Evolutionary conservation across 192 early-diverging fungal genomes (phyloP), one percentile per base, ranked within the genome.

Genomic region (Backusella morwellensis): DNA sequence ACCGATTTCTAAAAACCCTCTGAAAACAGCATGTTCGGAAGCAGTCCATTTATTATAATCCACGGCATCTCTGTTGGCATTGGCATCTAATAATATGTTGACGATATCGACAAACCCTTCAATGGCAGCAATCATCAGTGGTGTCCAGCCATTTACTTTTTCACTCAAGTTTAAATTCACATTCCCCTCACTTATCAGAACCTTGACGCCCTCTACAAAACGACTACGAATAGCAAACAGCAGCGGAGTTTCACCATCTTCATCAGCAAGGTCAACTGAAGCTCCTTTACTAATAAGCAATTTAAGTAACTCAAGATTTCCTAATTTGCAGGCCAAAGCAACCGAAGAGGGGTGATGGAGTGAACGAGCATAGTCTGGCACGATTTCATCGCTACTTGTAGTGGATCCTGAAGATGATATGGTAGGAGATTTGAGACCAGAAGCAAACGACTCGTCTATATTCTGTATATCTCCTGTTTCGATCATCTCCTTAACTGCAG

Each of bases 241-340:
- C 17, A 93, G 63, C 1, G 90, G 82, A 0, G 90, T 88, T 78
- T 93, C 93, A n/a, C 90, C 92, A 67, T 93, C 91, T 35, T 91
- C 81, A 76, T 95, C 92, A 17, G 84, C 78, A 36, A 88, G 72
- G 79, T 93, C 87, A 35, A 86, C 72, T 66, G 91, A 77, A 26
- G 90, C 90, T 17, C 89, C 87, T 38, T 80, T 75, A 2, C 72
- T 69, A 14, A 95, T 80, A 4, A 95, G 76, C 21, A 92, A 71
- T 21, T 78, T 71, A 4, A 89, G 80, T 17, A 88, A 81, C 2
- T 78, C 76, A 0, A 81, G 68, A 72, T 92, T 87, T 6, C 83
- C 84, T 35, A 87, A 63, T 35, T 88, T 85, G 68, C 84, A 85
- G 12, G 89, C 87, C 19, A 88, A 82, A 1, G 88, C 85, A 35